phyloP scores from a whole-genome alignment of 768 basidiomycete species.

The Dacryopinax primogenitus region DNA sequence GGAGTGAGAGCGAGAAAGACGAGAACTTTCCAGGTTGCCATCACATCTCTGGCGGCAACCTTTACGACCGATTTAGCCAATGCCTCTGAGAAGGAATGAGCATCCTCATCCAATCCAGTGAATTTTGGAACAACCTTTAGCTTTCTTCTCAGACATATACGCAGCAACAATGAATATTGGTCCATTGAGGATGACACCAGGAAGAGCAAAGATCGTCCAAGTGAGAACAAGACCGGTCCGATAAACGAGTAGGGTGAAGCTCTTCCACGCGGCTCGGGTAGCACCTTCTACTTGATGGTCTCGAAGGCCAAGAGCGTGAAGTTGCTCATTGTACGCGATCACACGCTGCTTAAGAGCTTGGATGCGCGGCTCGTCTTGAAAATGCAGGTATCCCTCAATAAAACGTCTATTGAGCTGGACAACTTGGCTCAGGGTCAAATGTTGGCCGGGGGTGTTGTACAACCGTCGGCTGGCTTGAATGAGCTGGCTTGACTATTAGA shows the following conservation, averaged over 20 bases:
- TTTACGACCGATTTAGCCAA: conserved; percentile 92
- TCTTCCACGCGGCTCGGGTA: conserved; percentile 75
- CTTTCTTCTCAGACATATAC: conserved; percentile 74
- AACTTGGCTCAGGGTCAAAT: conserved; percentile 86
- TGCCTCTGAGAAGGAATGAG: conserved; percentile 48
- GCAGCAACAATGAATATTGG: conserved; percentile 89
- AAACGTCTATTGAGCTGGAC: conserved; percentile 89
- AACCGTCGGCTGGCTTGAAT: conserved; percentile 89
- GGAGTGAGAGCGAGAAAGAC: conserved; percentile 87
- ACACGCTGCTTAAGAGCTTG: conserved; percentile 69
- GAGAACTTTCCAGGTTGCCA: conserved; percentile 94
- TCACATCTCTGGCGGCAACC: conserved; percentile 88
- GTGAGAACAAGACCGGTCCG: conserved; percentile 59
- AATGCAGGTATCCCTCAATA: conserved; percentile 81
- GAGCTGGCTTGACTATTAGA: conserved; percentile 37
- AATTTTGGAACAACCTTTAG: conserved; percentile 46
- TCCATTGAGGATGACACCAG: conserved; percentile 80
- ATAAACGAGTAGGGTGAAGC: conserved; percentile 69
- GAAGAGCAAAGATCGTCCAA: conserved; percentile 77
- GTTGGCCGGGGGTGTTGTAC: conserved; percentile 88
- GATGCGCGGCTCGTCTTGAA: conserved; percentile 83
- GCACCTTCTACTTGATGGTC: conserved; percentile 92
- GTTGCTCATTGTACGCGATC: conserved; percentile 74
- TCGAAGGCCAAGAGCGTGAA: conserved; percentile 79
- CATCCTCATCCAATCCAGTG: background rate